phyloP scores from a whole-genome alignment of 805 yeast genomes.

The Zygosaccharomyces pseudorouxii region DNA sequence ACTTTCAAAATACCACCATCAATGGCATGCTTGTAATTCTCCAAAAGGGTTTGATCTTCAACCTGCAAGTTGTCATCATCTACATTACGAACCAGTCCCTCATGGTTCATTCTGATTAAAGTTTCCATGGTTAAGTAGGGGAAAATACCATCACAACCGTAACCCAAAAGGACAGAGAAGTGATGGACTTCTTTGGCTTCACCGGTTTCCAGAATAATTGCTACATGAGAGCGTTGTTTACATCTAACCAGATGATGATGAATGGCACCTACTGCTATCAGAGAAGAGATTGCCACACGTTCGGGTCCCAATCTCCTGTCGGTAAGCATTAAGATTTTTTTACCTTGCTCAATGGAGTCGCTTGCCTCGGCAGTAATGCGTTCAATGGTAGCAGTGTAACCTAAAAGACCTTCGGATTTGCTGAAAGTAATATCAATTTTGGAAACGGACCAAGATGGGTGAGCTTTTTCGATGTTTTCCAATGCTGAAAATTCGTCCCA shows the following conservation, averaged over 20 bases:
- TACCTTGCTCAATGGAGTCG: conserved; percentile 69
- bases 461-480: conserved; percentile 62
- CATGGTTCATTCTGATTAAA: conserved; percentile 74
- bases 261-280: conserved; percentile 94
- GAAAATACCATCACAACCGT: conserved; percentile 94
- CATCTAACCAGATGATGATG: conserved; percentile 95
- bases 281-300: conserved; percentile 76
- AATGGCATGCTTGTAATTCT: conserved; percentile 77
- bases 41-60: conserved; percentile 55
- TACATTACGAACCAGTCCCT: conserved; percentile 57
- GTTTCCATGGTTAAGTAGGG: conserved; percentile 94
- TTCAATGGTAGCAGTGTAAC: conserved; percentile 80
- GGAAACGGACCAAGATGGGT: conserved; percentile 82
- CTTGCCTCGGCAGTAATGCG: conserved; percentile 84
- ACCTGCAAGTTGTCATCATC: conserved; percentile 38
- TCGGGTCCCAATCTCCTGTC: conserved; percentile 60
- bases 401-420: conserved; percentile 76
- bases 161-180: conserved; percentile 88
- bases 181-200: conserved; percentile 98
- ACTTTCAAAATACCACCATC: conserved; percentile 93
- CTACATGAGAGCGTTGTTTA: conserved; percentile 94
- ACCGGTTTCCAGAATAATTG: conserved; percentile 85
- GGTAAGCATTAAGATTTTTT: conserved; percentile 70
- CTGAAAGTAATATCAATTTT: conserved; percentile 85
- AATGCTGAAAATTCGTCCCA: conserved; percentile 72